Evolutionary conservation across 495 filamentous ascomycete genomes (phyloP), one percentile per base, ranked within the genome.

Genomic region (Hypoxylon intermedium): DNA sequence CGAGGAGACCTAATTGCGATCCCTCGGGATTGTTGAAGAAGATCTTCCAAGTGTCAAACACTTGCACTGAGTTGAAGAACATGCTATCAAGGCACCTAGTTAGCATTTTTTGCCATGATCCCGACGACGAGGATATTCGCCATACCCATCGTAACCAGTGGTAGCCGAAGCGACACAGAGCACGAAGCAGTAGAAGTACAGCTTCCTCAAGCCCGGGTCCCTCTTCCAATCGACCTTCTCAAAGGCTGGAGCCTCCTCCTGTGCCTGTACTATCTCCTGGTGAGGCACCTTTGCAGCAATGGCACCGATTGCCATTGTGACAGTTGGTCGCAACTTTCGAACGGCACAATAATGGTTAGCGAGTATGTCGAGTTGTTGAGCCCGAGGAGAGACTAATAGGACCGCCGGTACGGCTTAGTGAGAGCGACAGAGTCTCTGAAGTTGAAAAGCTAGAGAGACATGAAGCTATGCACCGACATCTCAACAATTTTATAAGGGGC

Each of bases 101-200:
- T 46, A 61, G 53, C 54, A 60, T 9, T 9, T 16, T 41, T 43
- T 31, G 24, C 23, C 28, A 13, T 9, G 5, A 11, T 41, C 30
- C 6, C 15, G 5, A n/a, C 28, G 9, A 3, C 9, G n/a, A 5
- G 24, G 21, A 18, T 18, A 2, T 23, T 19, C 13, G 9, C 34
- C 69, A 41, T 71, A 81, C 77, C 78, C 87, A 79, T 89, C 87
- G 72, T 89, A 89, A 71, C 87, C 87, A 37, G 82, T 84, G 40
- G 83, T 87, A 15, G 84, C 83, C 11, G 85, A 87, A 16, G 83
- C 83, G 58, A 88, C 63, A 51, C 82, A 86, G 30, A 87, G 79
- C 37, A 87, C 68, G 48, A 79, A 67, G 34, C 79, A 78, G 66
- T 78, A 84, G 59, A 79, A 80, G 71, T 86, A 86, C 7, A 88